Evolutionary conservation across 2,329 filamentous ascomycete species (phyloP).

Genomic region (Alternaria incomplexa): DNA sequence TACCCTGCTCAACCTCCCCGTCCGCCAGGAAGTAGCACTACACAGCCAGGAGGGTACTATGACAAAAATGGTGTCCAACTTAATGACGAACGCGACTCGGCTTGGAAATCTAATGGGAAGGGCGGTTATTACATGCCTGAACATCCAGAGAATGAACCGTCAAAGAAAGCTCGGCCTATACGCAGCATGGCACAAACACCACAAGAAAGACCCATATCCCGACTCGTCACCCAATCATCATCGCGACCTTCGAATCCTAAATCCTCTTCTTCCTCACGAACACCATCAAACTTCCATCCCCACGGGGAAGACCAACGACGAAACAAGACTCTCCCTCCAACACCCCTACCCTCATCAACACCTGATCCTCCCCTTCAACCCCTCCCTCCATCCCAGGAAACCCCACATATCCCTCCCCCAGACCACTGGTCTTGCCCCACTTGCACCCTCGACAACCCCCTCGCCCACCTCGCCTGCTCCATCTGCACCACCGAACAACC

Average conservation of each 20-base stretch:
- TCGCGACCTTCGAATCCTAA: background rate
- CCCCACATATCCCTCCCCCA: conserved; percentile 42
- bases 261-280: conserved; percentile 9
- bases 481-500: conserved; percentile 65
- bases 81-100: background rate
- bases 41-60: background rate
- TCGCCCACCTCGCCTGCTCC: conserved; percentile 66
- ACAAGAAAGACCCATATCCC: conserved; percentile 41
- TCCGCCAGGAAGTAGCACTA: background rate
- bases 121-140: background rate
- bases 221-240: conserved; percentile 35
- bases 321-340: background rate
- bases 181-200: conserved; percentile 22
- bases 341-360: background rate
- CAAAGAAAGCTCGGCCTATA: conserved; percentile 11
- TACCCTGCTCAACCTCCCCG: conserved; percentile 19
- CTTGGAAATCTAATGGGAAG: background rate
- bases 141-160: background rate
- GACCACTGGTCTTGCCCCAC: conserved; percentile 64
- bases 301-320: background rate
- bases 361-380: background rate
- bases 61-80: background rate
- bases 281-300: background rate
- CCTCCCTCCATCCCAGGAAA: conserved; percentile 12
- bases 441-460: conserved; percentile 67